phyloP scores from a whole-genome alignment of 257 asterid genomes.

The Solanum pennellii region DNA sequence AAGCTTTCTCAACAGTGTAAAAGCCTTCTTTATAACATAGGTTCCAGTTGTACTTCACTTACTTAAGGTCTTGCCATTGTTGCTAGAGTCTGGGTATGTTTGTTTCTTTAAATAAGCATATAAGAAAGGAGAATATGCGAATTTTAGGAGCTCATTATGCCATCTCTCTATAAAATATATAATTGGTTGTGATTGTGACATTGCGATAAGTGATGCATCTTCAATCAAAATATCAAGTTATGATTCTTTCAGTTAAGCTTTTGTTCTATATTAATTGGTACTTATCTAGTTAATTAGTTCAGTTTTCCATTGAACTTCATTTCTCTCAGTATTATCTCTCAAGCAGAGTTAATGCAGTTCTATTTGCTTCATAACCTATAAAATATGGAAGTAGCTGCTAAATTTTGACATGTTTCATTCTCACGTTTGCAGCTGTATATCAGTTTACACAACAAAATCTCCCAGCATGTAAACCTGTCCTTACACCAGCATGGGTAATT shows the following conservation, averaged over 20 bases:
- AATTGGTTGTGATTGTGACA: background rate
- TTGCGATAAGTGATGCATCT: background rate
- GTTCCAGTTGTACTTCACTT: background rate
- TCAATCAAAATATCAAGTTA: background rate
- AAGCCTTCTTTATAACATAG: background rate
- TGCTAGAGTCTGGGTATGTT: background rate
- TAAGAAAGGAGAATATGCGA: background rate
- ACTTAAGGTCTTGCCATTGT: background rate
- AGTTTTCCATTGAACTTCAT: background rate
- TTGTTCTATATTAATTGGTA: background rate
- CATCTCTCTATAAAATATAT: background rate
- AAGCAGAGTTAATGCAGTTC: background rate
- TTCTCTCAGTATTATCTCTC: background rate
- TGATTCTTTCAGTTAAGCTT: background rate
- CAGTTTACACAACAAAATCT: slow-evolving; percentile 68
- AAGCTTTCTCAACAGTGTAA: background rate
- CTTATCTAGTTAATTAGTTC: background rate
- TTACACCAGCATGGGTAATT: slow-evolving; percentile 64
- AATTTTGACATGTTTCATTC: background rate
- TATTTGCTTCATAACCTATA: background rate
- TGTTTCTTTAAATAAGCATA: background rate
- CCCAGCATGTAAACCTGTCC: slow-evolving; percentile 76
- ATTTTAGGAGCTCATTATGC: background rate
- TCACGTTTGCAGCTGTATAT: slow-evolving; percentile 35
- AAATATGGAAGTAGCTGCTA: background rate